Conservation (phyloP, 345 rosid species). For the Kernera saxatilis region DNA sequence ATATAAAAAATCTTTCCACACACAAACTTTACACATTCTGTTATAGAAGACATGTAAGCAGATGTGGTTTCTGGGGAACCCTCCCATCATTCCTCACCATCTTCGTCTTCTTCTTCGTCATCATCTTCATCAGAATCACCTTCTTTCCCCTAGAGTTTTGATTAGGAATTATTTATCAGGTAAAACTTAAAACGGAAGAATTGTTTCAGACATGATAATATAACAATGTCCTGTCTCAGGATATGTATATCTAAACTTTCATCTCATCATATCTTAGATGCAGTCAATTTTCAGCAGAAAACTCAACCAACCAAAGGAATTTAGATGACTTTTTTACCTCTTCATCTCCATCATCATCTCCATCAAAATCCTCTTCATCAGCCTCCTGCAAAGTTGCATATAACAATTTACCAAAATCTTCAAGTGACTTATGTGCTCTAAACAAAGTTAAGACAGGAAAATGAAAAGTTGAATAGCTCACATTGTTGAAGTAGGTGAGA, state of each 20-base stretch:
- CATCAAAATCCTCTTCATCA: conserved; percentile 64
- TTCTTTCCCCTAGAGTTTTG: conserved; percentile 42
- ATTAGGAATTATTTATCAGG: neutral
- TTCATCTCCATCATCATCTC: conserved; percentile 44
- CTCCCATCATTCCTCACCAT: conserved; percentile 27
- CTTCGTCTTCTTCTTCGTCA: conserved; percentile 37
- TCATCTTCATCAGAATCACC: conserved; percentile 54
- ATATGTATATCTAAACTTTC: neutral
- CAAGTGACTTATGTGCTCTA: neutral
- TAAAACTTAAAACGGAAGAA: neutral
- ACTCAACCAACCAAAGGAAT: neutral
- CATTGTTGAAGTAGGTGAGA: conserved; percentile 74
- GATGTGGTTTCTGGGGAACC: conserved; percentile 3
- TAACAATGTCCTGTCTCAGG: neutral
- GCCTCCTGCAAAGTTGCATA: conserved; percentile 44
- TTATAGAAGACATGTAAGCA: conserved; percentile 23
- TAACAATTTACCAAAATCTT: neutral
- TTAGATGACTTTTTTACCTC: conserved; percentile 35
- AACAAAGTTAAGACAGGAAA: neutral
- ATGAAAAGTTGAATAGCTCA: conserved; percentile 26
- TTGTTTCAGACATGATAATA: neutral
- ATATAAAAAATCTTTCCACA: neutral
- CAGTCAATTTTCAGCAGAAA: neutral
- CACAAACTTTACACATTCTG: conserved; percentile 22
- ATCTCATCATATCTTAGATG: neutral